phyloP scores from a whole-genome alignment of 306 rosid species.

The Glycyrrhiza uralensis region DNA sequence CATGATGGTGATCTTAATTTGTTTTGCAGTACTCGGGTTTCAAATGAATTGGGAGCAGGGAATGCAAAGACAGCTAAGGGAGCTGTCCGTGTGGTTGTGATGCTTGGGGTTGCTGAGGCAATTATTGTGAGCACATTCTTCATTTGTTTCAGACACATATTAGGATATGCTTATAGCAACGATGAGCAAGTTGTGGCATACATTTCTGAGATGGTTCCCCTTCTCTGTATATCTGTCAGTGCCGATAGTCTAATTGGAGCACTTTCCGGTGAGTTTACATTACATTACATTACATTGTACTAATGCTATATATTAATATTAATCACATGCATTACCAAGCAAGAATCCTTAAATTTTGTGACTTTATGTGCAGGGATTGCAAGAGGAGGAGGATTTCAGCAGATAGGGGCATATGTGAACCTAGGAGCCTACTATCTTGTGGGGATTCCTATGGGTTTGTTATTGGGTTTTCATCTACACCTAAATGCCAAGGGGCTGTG shows the following conservation, averaged over 20 bases:
- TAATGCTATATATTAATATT: too few species aligned
- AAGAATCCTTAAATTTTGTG: neutral
- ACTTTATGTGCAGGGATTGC: slow-evolving; percentile 34
- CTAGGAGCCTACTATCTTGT: slow-evolving; percentile 50
- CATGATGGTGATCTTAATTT: too few species aligned
- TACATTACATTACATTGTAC: too few species aligned
- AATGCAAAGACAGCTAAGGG: slow-evolving; percentile 46
- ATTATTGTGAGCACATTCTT: slow-evolving; percentile 34
- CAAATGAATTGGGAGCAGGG: slow-evolving; percentile 70
- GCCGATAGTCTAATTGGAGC: slow-evolving; percentile 45
- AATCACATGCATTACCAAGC: too few species aligned
- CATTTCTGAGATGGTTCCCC: slow-evolving; percentile 49
- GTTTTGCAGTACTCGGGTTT: slow-evolving; percentile 55
- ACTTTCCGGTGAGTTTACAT: slow-evolving; percentile 33
- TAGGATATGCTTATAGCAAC: slow-evolving; percentile 63
- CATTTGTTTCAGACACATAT: slow-evolving; percentile 27
- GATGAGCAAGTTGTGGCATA: slow-evolving; percentile 48
- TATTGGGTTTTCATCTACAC: slow-evolving; percentile 33
- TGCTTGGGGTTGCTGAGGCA: slow-evolving; percentile 44
- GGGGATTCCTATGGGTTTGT: slow-evolving; percentile 36
- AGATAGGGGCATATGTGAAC: slow-evolving; percentile 45
- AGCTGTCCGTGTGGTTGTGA: slow-evolving; percentile 40
- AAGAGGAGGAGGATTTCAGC: slow-evolving; percentile 48
- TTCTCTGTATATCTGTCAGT: slow-evolving; percentile 43
- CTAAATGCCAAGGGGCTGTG: slow-evolving; percentile 40